Evolutionary conservation across 106 monocot species (phyloP), one percentile per base, ranked within the genome.

Genomic region (Acanthochlamys bracteata): DNA sequence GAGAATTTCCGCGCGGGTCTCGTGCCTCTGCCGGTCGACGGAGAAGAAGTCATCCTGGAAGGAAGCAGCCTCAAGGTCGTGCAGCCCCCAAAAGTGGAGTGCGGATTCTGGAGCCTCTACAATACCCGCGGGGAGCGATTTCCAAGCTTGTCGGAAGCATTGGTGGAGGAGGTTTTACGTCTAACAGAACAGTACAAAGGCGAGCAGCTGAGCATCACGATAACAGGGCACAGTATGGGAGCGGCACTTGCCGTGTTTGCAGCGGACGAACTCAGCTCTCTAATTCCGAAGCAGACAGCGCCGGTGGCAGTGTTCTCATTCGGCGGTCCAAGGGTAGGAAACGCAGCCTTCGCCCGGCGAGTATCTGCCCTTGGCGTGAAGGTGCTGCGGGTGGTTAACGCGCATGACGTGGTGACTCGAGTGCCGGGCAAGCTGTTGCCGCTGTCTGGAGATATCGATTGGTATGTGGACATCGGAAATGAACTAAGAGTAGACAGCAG

Each of bases 191-290:
- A 55, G 42, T 84, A 85, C 79, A 55, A 67, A 12, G 84, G 77
- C 0, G 82, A 85, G 71, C 76, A 81, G 73, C 58, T 90, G 14
- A 90, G 89, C 68, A 73, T 90, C 43, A 90, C 89, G 8, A 71
- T 90, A 13, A 80, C 79, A 3, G 89, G 89, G 0, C 89, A 90
- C 75, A 90, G 89, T 77, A 82, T 90, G 4, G 89, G 89, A 9
- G 89, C 77, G 7, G 89, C 89, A 20, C 72, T 90, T 1, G 73
- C 83, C 0, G 71, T 83, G 24, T 79, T 86, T 15, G 68, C 72
- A 10, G 83, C 86, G 0, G 75, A 83, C 59, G 84, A 81, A 64
- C 71, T 79, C 60, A 26, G 63, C 54, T 8, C 21, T 19, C 13
- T 41, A 11, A n/a, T 4, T 0, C 43, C 78, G n/a, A 24, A 46